Percentiles rank a stretch among this genome's conserved stretches.
Evolutionary conservation across 2,329 filamentous ascomycete genomes (phyloP).

Genomic region (Zymoseptoria ardabiliae): DNA sequence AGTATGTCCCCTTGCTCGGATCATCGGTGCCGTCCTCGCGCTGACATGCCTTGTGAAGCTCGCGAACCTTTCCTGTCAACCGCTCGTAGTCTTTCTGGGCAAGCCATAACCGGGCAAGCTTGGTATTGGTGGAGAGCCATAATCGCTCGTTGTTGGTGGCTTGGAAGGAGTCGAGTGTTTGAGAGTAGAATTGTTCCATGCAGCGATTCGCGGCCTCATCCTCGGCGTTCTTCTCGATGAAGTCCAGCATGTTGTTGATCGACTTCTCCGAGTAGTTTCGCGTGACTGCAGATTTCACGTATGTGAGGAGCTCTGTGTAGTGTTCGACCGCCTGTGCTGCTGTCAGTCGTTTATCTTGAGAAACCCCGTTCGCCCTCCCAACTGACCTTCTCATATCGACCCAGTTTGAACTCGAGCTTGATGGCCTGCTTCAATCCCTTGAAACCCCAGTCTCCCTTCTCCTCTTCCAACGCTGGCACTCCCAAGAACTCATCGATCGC

Average conservation of each 20-base stretch:
- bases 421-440: slow-evolving; percentile 97
- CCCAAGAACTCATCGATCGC: slow-evolving; percentile 90
- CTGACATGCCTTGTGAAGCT: slow-evolving; percentile 85
- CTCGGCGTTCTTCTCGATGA: slow-evolving; percentile 82
- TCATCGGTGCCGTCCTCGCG: slow-evolving; percentile 81
- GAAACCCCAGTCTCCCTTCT: slow-evolving; percentile 98
- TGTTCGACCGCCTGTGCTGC: slow-evolving; percentile 70
- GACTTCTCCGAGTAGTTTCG: slow-evolving; percentile 98
- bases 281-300: slow-evolving; percentile 93
- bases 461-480: slow-evolving; percentile 72
- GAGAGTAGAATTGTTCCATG: slow-evolving; percentile 92
- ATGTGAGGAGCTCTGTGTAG: slow-evolving; percentile 90
- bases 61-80: slow-evolving; percentile 73
- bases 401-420: slow-evolving; percentile 91
- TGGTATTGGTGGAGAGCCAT: slow-evolving; percentile 98
- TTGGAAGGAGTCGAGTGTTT: slow-evolving; percentile 90
- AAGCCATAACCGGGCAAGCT: slow-evolving; percentile 82
- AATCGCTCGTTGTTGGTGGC: slow-evolving; percentile 94
- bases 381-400: slow-evolving; percentile 70
- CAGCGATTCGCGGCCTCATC: slow-evolving; percentile 64
- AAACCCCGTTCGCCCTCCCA: not conserved
- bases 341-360: slow-evolving; percentile 12
- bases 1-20: slow-evolving; percentile 91
- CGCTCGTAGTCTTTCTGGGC: slow-evolving; percentile 82
- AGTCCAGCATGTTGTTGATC: slow-evolving; percentile 98